Conservation (phyloP, 176 grass and related monocot genomes). For the Musa itinerans region DNA sequence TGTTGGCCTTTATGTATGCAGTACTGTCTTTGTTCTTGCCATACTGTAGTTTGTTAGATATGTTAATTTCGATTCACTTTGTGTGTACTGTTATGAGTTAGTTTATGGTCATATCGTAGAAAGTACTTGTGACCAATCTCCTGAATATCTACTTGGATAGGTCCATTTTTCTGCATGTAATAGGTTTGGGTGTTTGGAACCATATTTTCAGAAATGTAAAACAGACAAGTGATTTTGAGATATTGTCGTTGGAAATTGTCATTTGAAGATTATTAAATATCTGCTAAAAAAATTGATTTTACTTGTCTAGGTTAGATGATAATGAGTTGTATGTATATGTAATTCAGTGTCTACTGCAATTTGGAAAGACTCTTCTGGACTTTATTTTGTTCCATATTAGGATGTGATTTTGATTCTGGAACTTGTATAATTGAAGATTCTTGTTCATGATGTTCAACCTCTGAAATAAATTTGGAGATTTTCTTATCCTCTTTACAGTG, state of each 20-base stretch:
- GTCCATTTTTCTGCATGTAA: not conserved
- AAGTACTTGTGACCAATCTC: no score
- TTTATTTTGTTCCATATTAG: no score
- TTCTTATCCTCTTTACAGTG: not conserved
- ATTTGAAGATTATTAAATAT: not conserved
- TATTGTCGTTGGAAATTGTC: not conserved
- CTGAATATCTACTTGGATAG: no score
- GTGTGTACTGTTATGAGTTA: not conserved
- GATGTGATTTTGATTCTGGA: not conserved
- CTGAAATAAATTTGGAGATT: not conserved
- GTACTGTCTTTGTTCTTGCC: not conserved
- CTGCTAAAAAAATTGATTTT: not conserved
- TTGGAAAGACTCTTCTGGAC: no score
- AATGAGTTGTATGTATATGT: no score
- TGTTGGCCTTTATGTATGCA: not conserved
- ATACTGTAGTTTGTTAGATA: not conserved
- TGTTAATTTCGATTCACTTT: not conserved
- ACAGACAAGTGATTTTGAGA: not conserved
- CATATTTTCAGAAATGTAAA: not conserved
- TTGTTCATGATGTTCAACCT: not conserved
- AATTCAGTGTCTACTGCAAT: no score
- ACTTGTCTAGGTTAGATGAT: no score
- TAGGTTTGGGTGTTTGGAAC: no score
- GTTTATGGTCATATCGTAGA: not conserved
- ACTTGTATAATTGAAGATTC: not conserved